Conservation (phyloP, 257 asterid species). For the Solanum bulbocastanum region DNA sequence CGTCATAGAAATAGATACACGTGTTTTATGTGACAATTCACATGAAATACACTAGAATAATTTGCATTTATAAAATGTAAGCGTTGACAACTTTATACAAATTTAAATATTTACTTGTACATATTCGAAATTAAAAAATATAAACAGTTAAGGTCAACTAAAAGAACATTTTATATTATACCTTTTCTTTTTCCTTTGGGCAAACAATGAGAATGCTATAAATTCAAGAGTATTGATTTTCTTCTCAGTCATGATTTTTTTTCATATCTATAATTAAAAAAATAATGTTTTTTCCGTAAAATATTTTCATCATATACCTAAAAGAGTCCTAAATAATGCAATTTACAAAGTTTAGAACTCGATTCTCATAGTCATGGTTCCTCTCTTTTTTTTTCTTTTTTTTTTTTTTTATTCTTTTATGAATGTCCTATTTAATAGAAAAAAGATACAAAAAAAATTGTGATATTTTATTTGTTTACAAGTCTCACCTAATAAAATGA, state of each 20-base stretch:
- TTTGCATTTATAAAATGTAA: neutral
- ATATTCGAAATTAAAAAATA: too few relatives aligned
- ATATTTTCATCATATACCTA: neutral
- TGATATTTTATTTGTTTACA: neutral
- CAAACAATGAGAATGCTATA: neutral
- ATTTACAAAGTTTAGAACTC: neutral
- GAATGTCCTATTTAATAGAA: neutral
- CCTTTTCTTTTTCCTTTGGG: neutral
- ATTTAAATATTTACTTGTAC: neutral
- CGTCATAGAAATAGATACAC: too few relatives aligned
- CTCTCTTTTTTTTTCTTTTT: rapidly evolving
- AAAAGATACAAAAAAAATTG: neutral
- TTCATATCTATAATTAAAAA: too few relatives aligned
- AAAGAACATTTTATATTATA: too few relatives aligned
- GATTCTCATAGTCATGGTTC: neutral
- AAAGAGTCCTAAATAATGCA: neutral
- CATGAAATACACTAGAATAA: too few relatives aligned
- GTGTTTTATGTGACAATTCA: neutral
- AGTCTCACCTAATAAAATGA: neutral
- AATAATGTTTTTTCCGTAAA: too few relatives aligned
- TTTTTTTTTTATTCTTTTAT: too few relatives aligned
- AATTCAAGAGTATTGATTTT: neutral
- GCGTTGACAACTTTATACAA: too few relatives aligned
- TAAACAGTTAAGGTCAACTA: neutral
- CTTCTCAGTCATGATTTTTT: neutral